Base-by-base conservation (phyloP, 2,329 filamentous ascomycete genomes). In the Fusarium illudens region DNA sequence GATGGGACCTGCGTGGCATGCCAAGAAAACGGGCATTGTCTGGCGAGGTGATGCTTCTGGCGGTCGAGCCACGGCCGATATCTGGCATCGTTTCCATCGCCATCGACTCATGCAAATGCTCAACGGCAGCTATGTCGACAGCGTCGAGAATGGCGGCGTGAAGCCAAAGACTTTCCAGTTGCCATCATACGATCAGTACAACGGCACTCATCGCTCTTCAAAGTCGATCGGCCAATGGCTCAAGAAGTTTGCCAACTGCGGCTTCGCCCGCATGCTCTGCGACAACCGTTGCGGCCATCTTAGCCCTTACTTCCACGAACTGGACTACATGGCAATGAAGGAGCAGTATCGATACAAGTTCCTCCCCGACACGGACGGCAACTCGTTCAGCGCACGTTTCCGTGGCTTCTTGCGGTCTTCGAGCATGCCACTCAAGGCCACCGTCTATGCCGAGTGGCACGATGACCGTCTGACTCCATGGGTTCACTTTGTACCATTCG, bases 361-460 rank as follows among this genome's bases (percentile, higher is more conserved):
- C 71, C 81, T 93, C 1, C 86, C 89, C 0, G 90, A 93, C 73
- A 84, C 91, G 44, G 91, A 93, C 74, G 90, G 91, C n/a, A 87
- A 89, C 77, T 86, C 84, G 2, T 89, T 89, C 72, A 87, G 83
- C 57, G 88, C 86, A 4, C 83, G 88, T n/a, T 91, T 87, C 77
- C 83, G 86, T 48, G 84, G 83, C 0, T 90, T 92, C 69, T 79
- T 93, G 9, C 82, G 84, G 25, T 90, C 86, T 34, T 90, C 86
- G 2, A 89, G 86, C 46, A 76, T 92, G 32, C 88, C 89, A 2
- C 85, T 93, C 74, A 93, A 93, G 78, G 85, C 88, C 12, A 92
- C 90, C 4, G 83, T 93, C 42, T 93, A 91, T 75, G 81, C 86
- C 9, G 91, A 93, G 75, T 93, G 91, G 91, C 90, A 93, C 74